A percentile compares a stretch with the other conserved stretches of the same genome.
phyloP scores from a whole-genome alignment of 768 basidiomycete genomes.

The Gloeopeniophorella convolvens region DNA sequence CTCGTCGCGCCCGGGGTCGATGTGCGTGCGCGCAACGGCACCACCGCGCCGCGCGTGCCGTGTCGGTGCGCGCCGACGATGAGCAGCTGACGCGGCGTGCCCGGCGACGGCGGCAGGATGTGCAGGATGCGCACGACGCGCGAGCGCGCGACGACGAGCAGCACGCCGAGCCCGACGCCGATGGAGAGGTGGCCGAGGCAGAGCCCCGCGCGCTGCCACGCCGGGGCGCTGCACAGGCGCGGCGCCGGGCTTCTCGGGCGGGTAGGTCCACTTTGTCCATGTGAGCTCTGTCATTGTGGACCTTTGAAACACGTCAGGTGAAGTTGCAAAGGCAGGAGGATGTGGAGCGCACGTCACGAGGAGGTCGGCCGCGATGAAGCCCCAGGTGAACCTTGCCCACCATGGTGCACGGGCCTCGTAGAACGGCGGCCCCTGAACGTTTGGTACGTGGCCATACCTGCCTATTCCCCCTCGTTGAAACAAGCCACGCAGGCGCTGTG shows the following conservation, averaged over 20 bases:
- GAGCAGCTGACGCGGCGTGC: constrained; percentile 12
- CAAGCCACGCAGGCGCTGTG: constrained; percentile 5
- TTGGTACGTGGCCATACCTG: constrained; percentile 8
- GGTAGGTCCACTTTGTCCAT: constrained; percentile 19
- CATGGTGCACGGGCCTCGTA: constrained; percentile 16
- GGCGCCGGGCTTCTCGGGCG: constrained; percentile 11
- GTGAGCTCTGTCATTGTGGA: constrained; percentile 21
- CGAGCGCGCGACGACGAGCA: constrained; percentile 16
- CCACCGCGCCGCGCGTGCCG: constrained; percentile 10
- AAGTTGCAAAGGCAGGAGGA: not conserved
- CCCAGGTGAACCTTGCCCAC: constrained; percentile 20
- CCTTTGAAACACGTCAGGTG: not conserved
- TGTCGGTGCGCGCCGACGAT: constrained; percentile 10
- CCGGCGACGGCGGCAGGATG: constrained; percentile 7
- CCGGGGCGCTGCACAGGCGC: constrained; percentile 7
- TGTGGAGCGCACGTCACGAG: constrained; percentile 16
- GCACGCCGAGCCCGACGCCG: constrained; percentile 17
- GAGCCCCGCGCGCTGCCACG: constrained; percentile 20
- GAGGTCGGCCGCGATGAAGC: constrained; percentile 18
- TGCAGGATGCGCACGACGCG: constrained; percentile 20
- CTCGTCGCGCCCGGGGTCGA: constrained; percentile 18
- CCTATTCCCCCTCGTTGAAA: constrained; percentile 1
- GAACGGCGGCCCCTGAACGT: constrained; percentile 3
- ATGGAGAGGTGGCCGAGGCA: constrained; percentile 10
- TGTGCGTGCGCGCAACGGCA: constrained; percentile 12